These are phyloP conservation scores for Avena sativa DNA, from an alignment of 176 grass and related monocot genomes.

Conservation along the genomic window DNA sequence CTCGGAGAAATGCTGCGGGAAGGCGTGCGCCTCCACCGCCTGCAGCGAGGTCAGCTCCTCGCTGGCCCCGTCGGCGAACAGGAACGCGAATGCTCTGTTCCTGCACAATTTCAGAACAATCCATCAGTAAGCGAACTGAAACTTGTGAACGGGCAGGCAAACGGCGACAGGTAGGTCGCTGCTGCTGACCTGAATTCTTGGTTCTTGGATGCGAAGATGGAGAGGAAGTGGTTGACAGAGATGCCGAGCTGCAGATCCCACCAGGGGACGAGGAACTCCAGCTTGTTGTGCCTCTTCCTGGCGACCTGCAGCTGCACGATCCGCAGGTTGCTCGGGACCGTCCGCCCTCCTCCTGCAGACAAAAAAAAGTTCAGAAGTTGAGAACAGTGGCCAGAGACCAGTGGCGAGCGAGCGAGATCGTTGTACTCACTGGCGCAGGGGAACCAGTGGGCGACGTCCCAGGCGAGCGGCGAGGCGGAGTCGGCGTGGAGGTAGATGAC, in stretches of 20 bases:
- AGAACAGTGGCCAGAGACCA: background rate
- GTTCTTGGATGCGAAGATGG: conserved; percentile 75
- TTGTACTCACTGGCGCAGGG: conserved; percentile 69
- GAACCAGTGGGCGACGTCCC: conserved; percentile 94
- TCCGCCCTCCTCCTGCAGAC: conserved; percentile 75
- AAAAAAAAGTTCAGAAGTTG: background rate
- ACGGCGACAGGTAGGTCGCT: too few relatives aligned
- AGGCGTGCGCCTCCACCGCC: conserved; percentile 71
- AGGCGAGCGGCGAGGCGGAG: conserved; percentile 79
- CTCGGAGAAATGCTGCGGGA: conserved; percentile 82
- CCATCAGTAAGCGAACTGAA: too few relatives aligned
- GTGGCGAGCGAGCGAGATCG: too few relatives aligned
- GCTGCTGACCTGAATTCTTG: conserved; percentile 65
- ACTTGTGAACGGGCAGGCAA: background rate
- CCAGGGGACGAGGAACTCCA: conserved; percentile 91
- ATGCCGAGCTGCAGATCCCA: conserved; percentile 98
- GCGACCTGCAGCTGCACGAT: conserved; percentile 81
- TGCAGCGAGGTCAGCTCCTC: conserved; percentile 84
- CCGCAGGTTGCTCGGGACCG: conserved; percentile 88
- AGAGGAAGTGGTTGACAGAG: conserved; percentile 89
- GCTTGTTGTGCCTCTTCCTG: conserved; percentile 78
- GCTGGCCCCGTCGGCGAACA: conserved; percentile 67
- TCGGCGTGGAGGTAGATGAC: conserved; percentile 92
- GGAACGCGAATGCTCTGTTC: conserved; percentile 87
- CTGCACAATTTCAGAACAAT: conserved; percentile 36